Evolutionary conservation across 495 filamentous ascomycete species (phyloP).

Genomic region (Neurospora tetrasperma): DNA sequence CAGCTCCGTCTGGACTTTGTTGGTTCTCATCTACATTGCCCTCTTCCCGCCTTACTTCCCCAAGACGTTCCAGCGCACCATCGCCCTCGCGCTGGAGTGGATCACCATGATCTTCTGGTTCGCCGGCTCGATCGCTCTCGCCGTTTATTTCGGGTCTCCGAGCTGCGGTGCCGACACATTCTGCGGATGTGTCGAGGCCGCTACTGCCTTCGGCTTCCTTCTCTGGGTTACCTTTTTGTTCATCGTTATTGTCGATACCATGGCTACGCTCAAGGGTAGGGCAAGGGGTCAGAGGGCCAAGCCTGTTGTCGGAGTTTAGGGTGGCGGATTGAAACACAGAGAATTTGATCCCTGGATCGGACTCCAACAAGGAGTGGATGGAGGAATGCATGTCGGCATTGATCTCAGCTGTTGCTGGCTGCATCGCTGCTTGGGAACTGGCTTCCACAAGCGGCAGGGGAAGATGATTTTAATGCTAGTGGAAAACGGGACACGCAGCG

Average conservation of each 20-base stretch:
- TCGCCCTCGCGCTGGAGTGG: slow-evolving; percentile 53
- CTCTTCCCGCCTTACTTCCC: slow-evolving; percentile 52
- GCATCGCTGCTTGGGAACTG: background rate
- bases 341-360: background rate
- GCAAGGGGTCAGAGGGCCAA: background rate
- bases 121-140: slow-evolving; percentile 66
- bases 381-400: background rate
- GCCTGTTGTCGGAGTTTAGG: background rate
- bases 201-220: slow-evolving; percentile 39
- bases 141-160: slow-evolving; percentile 44
- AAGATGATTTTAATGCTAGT: background rate
- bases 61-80: slow-evolving; percentile 46
- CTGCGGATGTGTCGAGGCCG: slow-evolving; percentile 34
- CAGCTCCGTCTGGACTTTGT: slow-evolving; percentile 58
- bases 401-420: background rate
- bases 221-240: slow-evolving; percentile 32
- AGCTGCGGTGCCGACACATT: slow-evolving; percentile 17
- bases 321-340: background rate
- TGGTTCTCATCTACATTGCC: slow-evolving; percentile 56
- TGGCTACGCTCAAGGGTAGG: slow-evolving; percentile 7
- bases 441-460: background rate
- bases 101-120: slow-evolving; percentile 87
- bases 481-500: background rate
- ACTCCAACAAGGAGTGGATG: too few species aligned
- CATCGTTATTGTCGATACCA: slow-evolving; percentile 26